Conservation (phyloP, 345 rosid species). For the Murraya koenigii region DNA sequence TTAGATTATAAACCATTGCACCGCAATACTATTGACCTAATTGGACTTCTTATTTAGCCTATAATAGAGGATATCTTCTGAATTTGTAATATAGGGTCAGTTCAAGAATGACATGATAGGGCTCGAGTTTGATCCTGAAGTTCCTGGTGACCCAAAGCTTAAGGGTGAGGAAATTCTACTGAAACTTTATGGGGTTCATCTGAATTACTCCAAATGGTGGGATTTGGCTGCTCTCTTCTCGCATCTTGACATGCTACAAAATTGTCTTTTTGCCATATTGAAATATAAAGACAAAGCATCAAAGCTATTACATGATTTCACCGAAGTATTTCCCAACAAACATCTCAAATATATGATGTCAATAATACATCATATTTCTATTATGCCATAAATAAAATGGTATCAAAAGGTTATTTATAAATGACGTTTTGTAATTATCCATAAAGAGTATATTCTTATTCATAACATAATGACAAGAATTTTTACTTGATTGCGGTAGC, state of each 20-base stretch:
- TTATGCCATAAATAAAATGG: no score
- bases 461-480: no score
- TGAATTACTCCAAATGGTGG: slow-evolving; percentile 39
- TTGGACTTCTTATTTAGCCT: no score
- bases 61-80: neutral
- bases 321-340: neutral
- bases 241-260: slow-evolving; percentile 19
- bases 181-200: slow-evolving; percentile 26
- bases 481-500: no score
- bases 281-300: slow-evolving; percentile 20
- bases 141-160: slow-evolving; percentile 31
- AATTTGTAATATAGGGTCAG: slow-evolving; percentile 29
- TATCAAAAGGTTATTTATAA: no score
- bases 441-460: no score
- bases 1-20: no score
- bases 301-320: neutral
- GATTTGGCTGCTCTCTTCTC: slow-evolving; percentile 33
- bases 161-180: slow-evolving; percentile 34
- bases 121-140: slow-evolving; percentile 38
- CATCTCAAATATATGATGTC: neutral
- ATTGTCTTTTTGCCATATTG: slow-evolving; percentile 23
- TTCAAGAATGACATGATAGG: slow-evolving; percentile 48
- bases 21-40: no score
- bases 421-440: no score
- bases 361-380: no score